Percentiles rank a stretch among this genome's conserved stretches.
Evolutionary conservation across 2,329 filamentous ascomycete genomes (phyloP).

Genomic region (Aureobasidium sp.): DNA sequence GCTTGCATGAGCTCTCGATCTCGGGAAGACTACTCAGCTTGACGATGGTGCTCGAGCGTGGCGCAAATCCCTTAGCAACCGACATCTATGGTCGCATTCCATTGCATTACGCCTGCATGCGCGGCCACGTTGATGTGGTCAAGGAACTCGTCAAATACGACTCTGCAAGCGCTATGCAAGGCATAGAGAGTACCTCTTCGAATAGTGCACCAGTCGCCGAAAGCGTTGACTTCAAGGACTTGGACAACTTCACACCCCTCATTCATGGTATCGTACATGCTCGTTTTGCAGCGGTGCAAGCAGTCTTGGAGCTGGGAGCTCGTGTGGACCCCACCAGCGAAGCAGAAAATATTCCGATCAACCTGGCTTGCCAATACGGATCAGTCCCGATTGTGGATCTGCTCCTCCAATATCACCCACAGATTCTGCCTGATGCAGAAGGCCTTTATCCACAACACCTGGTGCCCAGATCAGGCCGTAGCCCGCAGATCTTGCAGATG

Average conservation of each 20-base stretch:
- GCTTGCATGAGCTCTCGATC: constrained; percentile 92
- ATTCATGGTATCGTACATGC: constrained; percentile 92
- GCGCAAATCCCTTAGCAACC: constrained; percentile 69
- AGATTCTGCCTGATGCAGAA: constrained; percentile 88
- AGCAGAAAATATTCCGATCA: constrained; percentile 86
- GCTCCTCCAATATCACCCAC: constrained; percentile 70
- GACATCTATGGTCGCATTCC: constrained; percentile 94
- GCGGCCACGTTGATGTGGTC: constrained; percentile 80
- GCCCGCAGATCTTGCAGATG: constrained; percentile 69
- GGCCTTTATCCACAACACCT: constrained; percentile 95
- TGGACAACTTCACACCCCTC: constrained; percentile 94
- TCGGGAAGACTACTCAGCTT: constrained; percentile 79
- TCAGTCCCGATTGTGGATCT: constrained; percentile 78
- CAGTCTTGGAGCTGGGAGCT: constrained; percentile 70
- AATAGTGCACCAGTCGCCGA: constrained; percentile 26
- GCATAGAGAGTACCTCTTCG: constrained; percentile 41
- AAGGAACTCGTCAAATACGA: constrained; percentile 59
- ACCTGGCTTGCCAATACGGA: constrained; percentile 90
- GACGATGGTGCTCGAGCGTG: constrained; percentile 63
- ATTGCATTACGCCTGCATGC: constrained; percentile 92
- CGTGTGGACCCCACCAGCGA: constrained; percentile 79
- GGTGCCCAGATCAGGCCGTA: constrained; percentile 81
- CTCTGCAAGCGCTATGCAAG: constrained; percentile 21
- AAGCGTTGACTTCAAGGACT: constrained; percentile 82
- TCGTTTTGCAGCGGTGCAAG: constrained; percentile 70